These are phyloP conservation scores for Curvularia sp. DNA, from an alignment of 2,329 filamentous ascomycete genomes.

Conservation along the genomic window DNA sequence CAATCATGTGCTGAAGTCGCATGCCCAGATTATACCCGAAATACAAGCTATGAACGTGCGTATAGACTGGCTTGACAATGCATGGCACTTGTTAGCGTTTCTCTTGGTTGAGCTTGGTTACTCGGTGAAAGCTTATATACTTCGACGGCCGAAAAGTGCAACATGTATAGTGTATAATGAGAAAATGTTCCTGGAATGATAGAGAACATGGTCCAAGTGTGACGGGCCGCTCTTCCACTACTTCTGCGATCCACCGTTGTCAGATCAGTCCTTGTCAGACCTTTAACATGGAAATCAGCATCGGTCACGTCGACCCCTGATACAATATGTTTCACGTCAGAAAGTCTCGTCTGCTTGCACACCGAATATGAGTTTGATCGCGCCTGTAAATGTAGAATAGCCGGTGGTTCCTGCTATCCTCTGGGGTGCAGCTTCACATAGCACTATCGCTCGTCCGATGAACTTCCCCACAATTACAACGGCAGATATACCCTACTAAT, in stretches of 20 bases:
- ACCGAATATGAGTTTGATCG: neutral
- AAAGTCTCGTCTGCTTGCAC: neutral
- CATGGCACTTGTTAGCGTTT: constrained; percentile 20
- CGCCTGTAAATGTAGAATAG: constrained; percentile 27
- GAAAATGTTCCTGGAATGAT: neutral
- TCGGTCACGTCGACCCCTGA: constrained; percentile 1
- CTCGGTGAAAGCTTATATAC: constrained; percentile 10
- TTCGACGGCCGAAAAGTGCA: constrained; percentile 7
- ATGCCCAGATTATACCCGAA: constrained; percentile 20
- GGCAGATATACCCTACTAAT: constrained; percentile 32
- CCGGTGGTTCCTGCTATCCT: constrained; percentile 32
- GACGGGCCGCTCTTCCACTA: constrained; percentile 1
- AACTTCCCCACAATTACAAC: constrained; percentile 30
- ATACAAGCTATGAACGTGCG: constrained; percentile 20
- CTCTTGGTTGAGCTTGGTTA: constrained; percentile 27
- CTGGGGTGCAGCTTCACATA: constrained; percentile 11
- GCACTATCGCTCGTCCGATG: neutral
- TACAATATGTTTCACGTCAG: constrained; percentile 15
- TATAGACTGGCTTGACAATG: constrained; percentile 23
- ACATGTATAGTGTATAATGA: neutral
- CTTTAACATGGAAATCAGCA: constrained; percentile 9
- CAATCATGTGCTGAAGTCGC: constrained; percentile 17
- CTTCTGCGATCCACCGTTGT: constrained; percentile 9
- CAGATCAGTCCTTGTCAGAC: constrained; percentile 3
- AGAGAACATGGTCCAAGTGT: neutral